Evolutionary conservation across 192 early-diverging fungal species (phyloP), one percentile per base, ranked within the genome.

Genomic region (Neocallimastix lanati): DNA sequence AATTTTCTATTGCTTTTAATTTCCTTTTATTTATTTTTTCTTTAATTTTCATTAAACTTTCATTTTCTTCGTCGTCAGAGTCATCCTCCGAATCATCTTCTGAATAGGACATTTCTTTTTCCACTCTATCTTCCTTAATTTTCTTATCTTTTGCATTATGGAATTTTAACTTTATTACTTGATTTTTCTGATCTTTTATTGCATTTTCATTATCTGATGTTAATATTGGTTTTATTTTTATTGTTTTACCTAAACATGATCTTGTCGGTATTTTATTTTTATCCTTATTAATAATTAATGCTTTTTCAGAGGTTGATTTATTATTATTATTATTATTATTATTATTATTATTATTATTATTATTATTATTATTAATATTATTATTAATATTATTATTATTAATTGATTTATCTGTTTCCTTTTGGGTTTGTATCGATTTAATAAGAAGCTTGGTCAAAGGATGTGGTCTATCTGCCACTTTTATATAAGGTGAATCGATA

Each of bases 401-500:
- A n/a, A n/a, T 25, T 37, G 13, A 12, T 37, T 37, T 37, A 25
- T 67, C 18, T n/a, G 25, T 9, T 67, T 67, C 50, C 2, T 9
- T n/a, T 67, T 67, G 25, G 4, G 36, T 37, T 37, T 7, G 36
- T 13, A 7, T 67, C 7, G 25, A 25, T 16, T 25, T 37, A 1
- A 37, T 13, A 37, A 25, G 18, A 67, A 67, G 50, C n/a, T 67
- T 67, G 0, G 50, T 67, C n/a, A 67, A n/a, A 0, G 50, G 50
- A 67, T 67, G 21, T n/a, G 50, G 50, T 27, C 25, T 67, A n/a
- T 67, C 50, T 11, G 50, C 50, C 25, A 67, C 50, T 67, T 67
- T 11, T 67, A 67, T 67, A 9, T n/a, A 67, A n/a, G 50, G 50
- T 27, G 50, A 67, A 67, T 67, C 91, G 21, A 93, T 84, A 58